A percentile compares a stretch with the other conserved stretches of the same genome.
Evolutionary conservation across 345 rosid species (phyloP).

Genomic region (Heritiera littoralis): DNA sequence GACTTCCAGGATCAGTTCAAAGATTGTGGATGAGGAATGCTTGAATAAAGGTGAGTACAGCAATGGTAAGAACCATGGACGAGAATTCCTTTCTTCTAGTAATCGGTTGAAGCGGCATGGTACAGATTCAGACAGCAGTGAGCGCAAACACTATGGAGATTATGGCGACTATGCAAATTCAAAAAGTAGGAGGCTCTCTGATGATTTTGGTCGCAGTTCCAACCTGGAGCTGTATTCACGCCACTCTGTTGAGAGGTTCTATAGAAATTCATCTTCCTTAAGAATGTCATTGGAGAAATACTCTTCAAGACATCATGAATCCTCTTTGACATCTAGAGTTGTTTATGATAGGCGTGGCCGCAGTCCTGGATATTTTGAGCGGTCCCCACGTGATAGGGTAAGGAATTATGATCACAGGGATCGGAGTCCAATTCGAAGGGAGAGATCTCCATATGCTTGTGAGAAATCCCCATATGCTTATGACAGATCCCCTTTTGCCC

Average conservation of each 20-base stretch:
- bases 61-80: slow-evolving; percentile 62
- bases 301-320: slow-evolving; percentile 71
- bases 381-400: slow-evolving; percentile 69
- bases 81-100: slow-evolving; percentile 55
- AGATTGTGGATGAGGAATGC: slow-evolving; percentile 67
- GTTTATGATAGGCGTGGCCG: slow-evolving; percentile 73
- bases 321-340: slow-evolving; percentile 61
- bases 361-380: slow-evolving; percentile 71
- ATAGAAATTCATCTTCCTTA: slow-evolving; percentile 67
- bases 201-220: slow-evolving; percentile 57
- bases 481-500: slow-evolving; percentile 51
- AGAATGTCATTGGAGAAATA: slow-evolving; percentile 68
- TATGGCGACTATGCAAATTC: slow-evolving; percentile 60
- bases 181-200: slow-evolving; percentile 81
- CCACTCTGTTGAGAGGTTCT: slow-evolving; percentile 59
- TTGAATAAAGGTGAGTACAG: slow-evolving; percentile 58
- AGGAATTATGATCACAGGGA: slow-evolving; percentile 68
- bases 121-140: slow-evolving; percentile 63
- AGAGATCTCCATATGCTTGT: slow-evolving; percentile 45
- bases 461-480: slow-evolving; percentile 41
- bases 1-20: slow-evolving; percentile 67
- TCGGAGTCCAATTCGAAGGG: slow-evolving; percentile 61
- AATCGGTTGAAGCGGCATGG: slow-evolving; percentile 80
- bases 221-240: slow-evolving; percentile 67
- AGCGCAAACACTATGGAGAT: slow-evolving; percentile 63